Evolutionary conservation across 2,329 filamentous ascomycete genomes (phyloP).

Genomic region (Colletotrichum cereale): DNA sequence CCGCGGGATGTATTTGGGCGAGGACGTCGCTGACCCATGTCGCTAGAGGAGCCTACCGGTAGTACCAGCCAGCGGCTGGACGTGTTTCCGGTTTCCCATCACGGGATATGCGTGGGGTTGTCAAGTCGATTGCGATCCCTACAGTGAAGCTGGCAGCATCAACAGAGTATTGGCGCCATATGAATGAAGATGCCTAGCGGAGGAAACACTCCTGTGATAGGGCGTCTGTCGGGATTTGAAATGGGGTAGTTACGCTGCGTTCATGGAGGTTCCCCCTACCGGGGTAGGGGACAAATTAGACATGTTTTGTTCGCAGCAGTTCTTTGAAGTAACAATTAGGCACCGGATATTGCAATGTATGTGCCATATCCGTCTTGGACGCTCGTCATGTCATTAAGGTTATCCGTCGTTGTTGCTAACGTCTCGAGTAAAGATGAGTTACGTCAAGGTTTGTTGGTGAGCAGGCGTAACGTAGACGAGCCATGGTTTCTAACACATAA

Average conservation of each 20-base stretch:
- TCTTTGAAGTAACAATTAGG: neutral
- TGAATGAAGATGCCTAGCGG: constrained; percentile 25
- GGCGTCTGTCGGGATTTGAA: neutral
- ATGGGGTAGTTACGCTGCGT: constrained; percentile 29
- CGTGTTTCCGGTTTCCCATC: constrained; percentile 20
- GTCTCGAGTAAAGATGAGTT: neutral
- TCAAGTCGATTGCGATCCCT: neutral
- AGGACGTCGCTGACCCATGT: constrained; percentile 4
- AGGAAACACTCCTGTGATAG: neutral
- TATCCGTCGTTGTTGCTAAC: constrained; percentile 10
- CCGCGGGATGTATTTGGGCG: constrained; percentile 10
- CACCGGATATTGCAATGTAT: neutral
- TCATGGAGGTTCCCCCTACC: constrained; percentile 18
- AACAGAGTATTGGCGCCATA: constrained; percentile 7
- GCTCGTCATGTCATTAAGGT: neutral
- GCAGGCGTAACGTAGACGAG: neutral
- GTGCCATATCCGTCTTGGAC: neutral
- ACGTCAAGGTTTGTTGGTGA: constrained; percentile 21
- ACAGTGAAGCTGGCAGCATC: constrained; percentile 3
- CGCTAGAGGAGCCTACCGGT: neutral
- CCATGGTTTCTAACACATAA: neutral
- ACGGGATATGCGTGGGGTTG: constrained; percentile 9
- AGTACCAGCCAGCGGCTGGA: constrained; percentile 8
- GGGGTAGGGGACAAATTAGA: no score
- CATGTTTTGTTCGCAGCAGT: neutral